A percentile compares a stretch with the other conserved stretches of the same genome.
phyloP scores from a whole-genome alignment of 129 eudicot genomes.

The Flaveria bidentis region DNA sequence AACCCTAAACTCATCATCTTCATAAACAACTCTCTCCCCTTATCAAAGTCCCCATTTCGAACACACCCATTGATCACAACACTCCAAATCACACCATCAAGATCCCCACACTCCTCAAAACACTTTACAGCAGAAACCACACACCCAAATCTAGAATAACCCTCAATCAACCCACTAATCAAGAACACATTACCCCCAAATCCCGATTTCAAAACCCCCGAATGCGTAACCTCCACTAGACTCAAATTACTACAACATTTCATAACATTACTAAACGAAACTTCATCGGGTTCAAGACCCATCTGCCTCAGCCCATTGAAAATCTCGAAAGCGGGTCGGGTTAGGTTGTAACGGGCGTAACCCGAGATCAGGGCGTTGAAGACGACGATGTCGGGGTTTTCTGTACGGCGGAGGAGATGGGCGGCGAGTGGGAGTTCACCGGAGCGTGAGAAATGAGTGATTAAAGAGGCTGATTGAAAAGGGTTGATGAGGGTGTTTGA shows the following conservation, averaged over 20 bases:
- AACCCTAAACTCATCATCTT: slow-evolving; percentile 41
- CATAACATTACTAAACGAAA: slow-evolving; percentile 41
- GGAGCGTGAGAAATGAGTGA: slow-evolving; percentile 41
- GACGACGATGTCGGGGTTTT: slow-evolving; percentile 42
- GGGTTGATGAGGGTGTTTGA: slow-evolving; percentile 40
- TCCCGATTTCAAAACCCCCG: slow-evolving; percentile 38
- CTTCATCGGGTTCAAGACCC: slow-evolving; percentile 36
- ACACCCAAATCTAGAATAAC: slow-evolving; percentile 39
- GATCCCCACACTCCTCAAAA: slow-evolving; percentile 42
- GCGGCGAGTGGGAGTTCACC: slow-evolving; percentile 36
- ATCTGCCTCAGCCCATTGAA: slow-evolving; percentile 27
- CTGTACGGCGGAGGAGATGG: slow-evolving; percentile 32
- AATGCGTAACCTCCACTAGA: slow-evolving; percentile 32
- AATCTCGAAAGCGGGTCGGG: slow-evolving; percentile 33
- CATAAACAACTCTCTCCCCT: slow-evolving; percentile 34
- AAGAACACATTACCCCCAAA: slow-evolving; percentile 38
- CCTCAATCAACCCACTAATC: slow-evolving; percentile 49
- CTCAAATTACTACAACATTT: slow-evolving; percentile 37
- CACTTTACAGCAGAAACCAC: slow-evolving; percentile 42
- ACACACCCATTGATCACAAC: slow-evolving; percentile 55
- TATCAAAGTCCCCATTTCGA: slow-evolving; percentile 39
- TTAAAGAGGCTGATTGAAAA: slow-evolving; percentile 44
- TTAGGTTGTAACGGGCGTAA: slow-evolving; percentile 31
- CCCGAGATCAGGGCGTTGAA: slow-evolving; percentile 43
- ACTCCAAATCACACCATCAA: slow-evolving; percentile 57